Base-by-base conservation (phyloP, 1,284 basidiomycete species). In the Porodaedalea pini region DNA sequence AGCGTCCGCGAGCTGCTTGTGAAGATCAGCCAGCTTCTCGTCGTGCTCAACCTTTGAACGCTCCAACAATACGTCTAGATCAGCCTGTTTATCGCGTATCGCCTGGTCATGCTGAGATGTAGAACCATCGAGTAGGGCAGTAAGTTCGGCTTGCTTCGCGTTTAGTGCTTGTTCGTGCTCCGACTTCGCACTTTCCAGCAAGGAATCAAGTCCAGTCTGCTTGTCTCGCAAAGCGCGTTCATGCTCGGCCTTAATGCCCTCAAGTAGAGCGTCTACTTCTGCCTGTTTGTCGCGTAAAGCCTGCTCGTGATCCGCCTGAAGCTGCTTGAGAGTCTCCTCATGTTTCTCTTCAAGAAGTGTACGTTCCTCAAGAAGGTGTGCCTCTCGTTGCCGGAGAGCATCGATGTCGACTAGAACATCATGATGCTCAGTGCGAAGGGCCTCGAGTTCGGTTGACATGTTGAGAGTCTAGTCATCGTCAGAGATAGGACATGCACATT, bases 381-480 rank as follows among this genome's bases (percentile, higher is more conserved):
- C 72, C 66, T 89, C 87, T 40, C 78, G 83, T 47, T 76, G 67
- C 66, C 80, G 76, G 47, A 83, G 72, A 41, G 78, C 73, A 62
- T 86, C 82, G 4, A 90, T 68, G 36, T 76, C 73, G 19, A 65
- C 68, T 4, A 85, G 67, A 53, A 79, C 75, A 27, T 78, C 75
- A 48, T 77, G 70, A 39, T 90, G 83, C 67, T 85, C 82, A 45
- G 75, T 73, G 37, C 84, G 83, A 19, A 94, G 74, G 48, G 81
- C 80, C 61, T 90, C 87, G 41, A 95, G 80, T 67, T 94, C 92
- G 47, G 78, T 84, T 6, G 90, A 90, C 88, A 94, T 92, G 66
- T 94, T 94, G 57, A 85, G 69, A 27, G 90, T 78, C 88, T 94
- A 65, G 57, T 45, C 21, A 25, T 52, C 41, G 5, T 36, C 19